Conservation (phyloP, 2,329 filamentous ascomycete species). For the Myriosclerotinia scirpicola region DNA sequence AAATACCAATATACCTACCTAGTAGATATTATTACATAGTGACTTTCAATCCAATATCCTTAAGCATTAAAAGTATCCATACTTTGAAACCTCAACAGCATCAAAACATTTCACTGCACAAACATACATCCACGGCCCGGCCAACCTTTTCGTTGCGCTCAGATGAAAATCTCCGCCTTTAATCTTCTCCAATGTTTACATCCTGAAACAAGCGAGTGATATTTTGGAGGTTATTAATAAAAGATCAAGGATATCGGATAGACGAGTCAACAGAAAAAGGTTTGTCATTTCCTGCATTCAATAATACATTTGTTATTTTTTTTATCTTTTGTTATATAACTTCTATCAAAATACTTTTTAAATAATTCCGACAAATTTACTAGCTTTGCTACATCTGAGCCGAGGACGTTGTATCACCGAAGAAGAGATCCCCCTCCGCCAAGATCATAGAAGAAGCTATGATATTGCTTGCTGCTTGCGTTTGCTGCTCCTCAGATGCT, state of each 20-base stretch:
- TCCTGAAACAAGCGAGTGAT: constrained; percentile 15
- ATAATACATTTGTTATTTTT: not conserved
- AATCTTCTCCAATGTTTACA: constrained; percentile 14
- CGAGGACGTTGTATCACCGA: not conserved
- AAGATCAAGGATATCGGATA: not conserved
- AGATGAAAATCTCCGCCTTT: not conserved
- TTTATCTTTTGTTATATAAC: not conserved
- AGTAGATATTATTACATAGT: too few species aligned
- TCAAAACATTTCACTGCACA: not conserved
- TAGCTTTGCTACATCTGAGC: not conserved
- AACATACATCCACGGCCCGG: not conserved
- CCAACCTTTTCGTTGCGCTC: not conserved
- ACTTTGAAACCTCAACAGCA: constrained; percentile 12
- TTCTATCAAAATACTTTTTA: not conserved
- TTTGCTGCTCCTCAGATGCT: not conserved
- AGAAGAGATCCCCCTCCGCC: not conserved
- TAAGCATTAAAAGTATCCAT: not conserved
- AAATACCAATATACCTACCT: not conserved
- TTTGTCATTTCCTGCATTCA: not conserved
- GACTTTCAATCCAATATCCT: too few species aligned
- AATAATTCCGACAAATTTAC: not conserved
- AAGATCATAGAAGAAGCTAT: constrained; percentile 2
- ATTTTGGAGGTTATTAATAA: not conserved
- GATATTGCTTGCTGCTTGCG: not conserved
- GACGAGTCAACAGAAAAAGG: constrained; percentile 5